A percentile compares a stretch with the other conserved stretches of the same genome.
Conservation (phyloP, 768 basidiomycete species). For the Mycena indigotica region DNA sequence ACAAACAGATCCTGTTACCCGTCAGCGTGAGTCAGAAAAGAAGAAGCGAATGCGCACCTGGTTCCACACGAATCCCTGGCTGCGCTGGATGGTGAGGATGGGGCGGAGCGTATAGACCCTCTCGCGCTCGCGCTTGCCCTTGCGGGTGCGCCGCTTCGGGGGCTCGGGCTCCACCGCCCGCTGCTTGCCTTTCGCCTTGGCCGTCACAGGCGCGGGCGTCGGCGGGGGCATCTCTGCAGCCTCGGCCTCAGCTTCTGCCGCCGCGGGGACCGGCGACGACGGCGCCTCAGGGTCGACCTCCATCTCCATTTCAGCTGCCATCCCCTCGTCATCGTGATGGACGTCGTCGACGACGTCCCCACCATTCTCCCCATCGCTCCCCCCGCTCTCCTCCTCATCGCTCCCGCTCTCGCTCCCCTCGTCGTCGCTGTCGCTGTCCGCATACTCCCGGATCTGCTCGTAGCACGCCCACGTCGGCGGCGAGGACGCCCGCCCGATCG, state of each 20-base stretch:
- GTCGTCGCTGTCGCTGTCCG: constrained; percentile 61
- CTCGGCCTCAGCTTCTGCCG: constrained; percentile 28
- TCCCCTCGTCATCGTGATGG: constrained; percentile 31
- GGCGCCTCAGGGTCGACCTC: constrained; percentile 43
- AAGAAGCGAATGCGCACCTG: constrained; percentile 56
- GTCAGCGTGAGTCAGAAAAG: constrained; percentile 1
- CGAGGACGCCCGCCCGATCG: constrained; percentile 77
- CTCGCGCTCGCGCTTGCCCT: constrained; percentile 47
- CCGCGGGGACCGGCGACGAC: constrained; percentile 31
- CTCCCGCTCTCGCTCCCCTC: constrained; percentile 74
- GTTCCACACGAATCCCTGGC: constrained; percentile 91
- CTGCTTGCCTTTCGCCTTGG: constrained; percentile 80
- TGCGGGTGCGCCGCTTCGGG: constrained; percentile 48
- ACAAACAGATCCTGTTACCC: constrained; percentile 74
- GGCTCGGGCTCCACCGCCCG: constrained; percentile 71
- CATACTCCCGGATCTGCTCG: constrained; percentile 80
- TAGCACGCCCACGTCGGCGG: constrained; percentile 90
- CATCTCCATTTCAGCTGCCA: constrained; percentile 59
- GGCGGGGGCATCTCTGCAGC: not conserved
- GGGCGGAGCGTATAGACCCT: constrained; percentile 69
- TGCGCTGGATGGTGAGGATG: constrained; percentile 83
- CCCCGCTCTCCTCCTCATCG: constrained; percentile 26
- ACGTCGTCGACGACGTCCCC: constrained; percentile 32
- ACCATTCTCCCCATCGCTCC: constrained; percentile 36
- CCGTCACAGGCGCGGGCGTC: constrained; percentile 36